Percentiles rank a stretch among this genome's conserved stretches.
Evolutionary conservation across 805 yeast genomes (phyloP).

Genomic region (Schwanniomyces occidentalis): DNA sequence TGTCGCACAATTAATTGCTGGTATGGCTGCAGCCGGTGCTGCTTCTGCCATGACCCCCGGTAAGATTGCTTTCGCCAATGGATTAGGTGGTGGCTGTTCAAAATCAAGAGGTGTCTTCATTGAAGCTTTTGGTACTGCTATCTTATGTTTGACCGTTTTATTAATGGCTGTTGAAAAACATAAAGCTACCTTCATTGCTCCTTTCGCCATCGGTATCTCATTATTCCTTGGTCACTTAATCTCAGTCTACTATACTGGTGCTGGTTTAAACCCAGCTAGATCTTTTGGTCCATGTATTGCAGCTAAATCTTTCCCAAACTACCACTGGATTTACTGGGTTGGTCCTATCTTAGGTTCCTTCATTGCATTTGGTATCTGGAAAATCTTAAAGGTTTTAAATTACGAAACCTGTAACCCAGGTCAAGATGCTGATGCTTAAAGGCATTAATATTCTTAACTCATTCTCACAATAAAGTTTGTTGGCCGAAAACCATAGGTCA

Average conservation of each 20-base stretch:
- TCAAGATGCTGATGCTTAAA: conserved; percentile 56
- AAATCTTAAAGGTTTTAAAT: conserved; percentile 60
- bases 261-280: conserved; percentile 92
- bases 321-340: conserved; percentile 93
- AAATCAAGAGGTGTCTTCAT: conserved; percentile 74
- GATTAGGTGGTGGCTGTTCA: conserved; percentile 70
- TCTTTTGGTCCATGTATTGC: conserved; percentile 83
- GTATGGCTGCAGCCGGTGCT: conserved; percentile 92
- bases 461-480: not conserved
- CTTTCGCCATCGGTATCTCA: conserved; percentile 80
- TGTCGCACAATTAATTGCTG: conserved; percentile 73
- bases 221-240: conserved; percentile 80
- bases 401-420: conserved; percentile 72
- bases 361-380: conserved; percentile 52
- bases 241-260: conserved; percentile 83
- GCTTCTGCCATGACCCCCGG: conserved; percentile 88
- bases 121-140: conserved; percentile 77
- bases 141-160: conserved; percentile 73
- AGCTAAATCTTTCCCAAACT: conserved; percentile 67
- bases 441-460: not conserved
- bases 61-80: conserved; percentile 65
- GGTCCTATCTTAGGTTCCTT: conserved; percentile 78
- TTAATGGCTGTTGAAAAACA: conserved; percentile 85
- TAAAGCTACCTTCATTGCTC: conserved; percentile 74
- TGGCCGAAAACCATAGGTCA: too few species aligned